Percentiles rank a stretch among this genome's conserved stretches.
Conservation (phyloP, 192 early-diverging fungal species). For the Coemansia brasiliensis region DNA sequence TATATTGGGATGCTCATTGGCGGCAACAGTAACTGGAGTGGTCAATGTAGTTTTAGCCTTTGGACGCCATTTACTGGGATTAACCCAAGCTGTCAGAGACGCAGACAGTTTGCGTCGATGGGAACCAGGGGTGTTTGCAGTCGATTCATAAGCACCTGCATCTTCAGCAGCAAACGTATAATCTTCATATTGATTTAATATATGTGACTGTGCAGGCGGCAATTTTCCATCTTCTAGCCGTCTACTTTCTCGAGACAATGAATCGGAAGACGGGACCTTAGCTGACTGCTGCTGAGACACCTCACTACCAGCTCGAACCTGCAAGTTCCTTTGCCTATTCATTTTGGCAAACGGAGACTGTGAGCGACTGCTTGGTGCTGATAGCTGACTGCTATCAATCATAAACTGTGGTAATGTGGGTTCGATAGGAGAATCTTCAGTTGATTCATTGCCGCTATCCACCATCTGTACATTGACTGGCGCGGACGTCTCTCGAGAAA, state of each 20-base stretch:
- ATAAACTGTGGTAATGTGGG: background rate
- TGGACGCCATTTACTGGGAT: conserved; percentile 11
- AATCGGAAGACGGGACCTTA: background rate
- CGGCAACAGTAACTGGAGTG: background rate
- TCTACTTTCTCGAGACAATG: background rate
- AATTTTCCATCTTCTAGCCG: background rate
- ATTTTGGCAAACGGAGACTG: conserved; percentile 2
- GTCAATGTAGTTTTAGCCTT: background rate
- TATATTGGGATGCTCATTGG: background rate
- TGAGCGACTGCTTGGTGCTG: background rate
- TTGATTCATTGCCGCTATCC: conserved; percentile 13
- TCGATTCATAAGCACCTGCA: background rate
- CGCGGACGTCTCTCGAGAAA: background rate
- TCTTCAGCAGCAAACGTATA: no score
- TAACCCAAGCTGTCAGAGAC: conserved; percentile 9
- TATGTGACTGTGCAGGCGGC: background rate
- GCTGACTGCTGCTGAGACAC: background rate
- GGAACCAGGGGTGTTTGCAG: background rate
- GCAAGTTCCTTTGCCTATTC: no score
- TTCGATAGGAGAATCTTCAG: background rate
- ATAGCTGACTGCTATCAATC: conserved; percentile 20
- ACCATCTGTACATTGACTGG: conserved; percentile 16
- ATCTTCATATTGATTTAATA: background rate
- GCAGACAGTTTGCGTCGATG: conserved; percentile 7
- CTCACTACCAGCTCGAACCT: background rate